Percentiles rank a stretch among this genome's conserved stretches.
Evolutionary conservation across 306 rosid genomes (phyloP).

Genomic region (Malus domestica): ASM211411v1 NC_041792.1:25858907-25859406

Average conservation of each 20-base stretch:
- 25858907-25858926: neutral
- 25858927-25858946: neutral
- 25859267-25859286: too few species aligned
- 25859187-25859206: too few species aligned
- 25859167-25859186: neutral
- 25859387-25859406: too few species aligned
- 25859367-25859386: too few species aligned
- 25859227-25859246: too few species aligned
- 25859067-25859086: neutral
- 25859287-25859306: too few species aligned
- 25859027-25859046: neutral
- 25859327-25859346: too few species aligned
- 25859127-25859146: neutral
- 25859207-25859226: too few species aligned
- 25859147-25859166: neutral
- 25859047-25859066: neutral
- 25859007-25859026: neutral
- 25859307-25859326: too few species aligned
- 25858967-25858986: neutral
- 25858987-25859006: neutral
- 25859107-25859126: rapidly evolving
- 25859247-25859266: too few species aligned
- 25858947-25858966: neutral
- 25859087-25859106: neutral
- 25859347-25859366: too few species aligned